Conservation (phyloP, 306 rosid species). For the Fragaria vesca region DNA sequence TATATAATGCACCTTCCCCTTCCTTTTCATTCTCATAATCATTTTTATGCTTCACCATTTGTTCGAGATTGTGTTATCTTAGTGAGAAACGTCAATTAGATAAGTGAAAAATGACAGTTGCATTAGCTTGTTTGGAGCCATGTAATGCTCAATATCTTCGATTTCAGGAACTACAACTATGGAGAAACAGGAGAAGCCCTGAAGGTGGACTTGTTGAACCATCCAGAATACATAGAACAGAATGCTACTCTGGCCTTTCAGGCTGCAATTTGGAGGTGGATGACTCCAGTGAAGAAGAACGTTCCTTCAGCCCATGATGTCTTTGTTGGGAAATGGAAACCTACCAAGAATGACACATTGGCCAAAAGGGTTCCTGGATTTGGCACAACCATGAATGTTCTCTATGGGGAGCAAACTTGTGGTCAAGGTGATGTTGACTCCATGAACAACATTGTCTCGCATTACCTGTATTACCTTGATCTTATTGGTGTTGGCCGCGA, state of each 20-base stretch:
- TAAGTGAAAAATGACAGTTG: background rate
- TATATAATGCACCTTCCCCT: background rate
- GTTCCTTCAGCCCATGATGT: constrained; percentile 90
- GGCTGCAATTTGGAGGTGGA: constrained; percentile 94
- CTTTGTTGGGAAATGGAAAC: constrained; percentile 92
- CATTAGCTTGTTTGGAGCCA: background rate
- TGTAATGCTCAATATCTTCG: background rate
- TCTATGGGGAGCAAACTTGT: constrained; percentile 67
- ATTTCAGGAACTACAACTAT: constrained; percentile 82
- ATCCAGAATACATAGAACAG: constrained; percentile 91
- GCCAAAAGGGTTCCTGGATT: constrained; percentile 73
- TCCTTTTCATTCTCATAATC: background rate
- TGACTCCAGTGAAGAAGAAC: constrained; percentile 69
- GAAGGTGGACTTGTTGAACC: constrained; percentile 66
- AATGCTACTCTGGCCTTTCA: constrained; percentile 93
- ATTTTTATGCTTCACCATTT: background rate
- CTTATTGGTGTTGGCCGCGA: constrained; percentile 77
- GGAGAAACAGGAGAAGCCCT: constrained; percentile 77
- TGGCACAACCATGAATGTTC: constrained; percentile 84
- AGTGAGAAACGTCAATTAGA: background rate
- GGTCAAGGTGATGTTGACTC: constrained; percentile 76
- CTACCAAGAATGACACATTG: constrained; percentile 81
- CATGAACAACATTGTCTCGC: constrained; percentile 73
- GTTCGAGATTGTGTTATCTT: background rate
- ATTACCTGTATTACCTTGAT: constrained; percentile 72